Evolutionary conservation across 345 rosid genomes (phyloP).

Genomic region (Gossypioides kirkii): DNA sequence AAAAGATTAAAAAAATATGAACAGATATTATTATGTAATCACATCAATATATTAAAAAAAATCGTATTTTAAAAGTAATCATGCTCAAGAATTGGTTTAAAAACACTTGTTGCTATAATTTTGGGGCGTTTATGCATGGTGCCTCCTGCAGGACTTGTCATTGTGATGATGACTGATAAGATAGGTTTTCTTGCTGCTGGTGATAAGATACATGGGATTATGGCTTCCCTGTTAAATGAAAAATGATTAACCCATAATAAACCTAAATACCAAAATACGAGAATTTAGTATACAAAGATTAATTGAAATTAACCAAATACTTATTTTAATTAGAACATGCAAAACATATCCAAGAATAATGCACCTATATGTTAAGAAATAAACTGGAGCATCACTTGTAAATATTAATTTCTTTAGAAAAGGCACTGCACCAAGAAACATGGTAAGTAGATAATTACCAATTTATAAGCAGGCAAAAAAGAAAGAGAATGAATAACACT

Average conservation of each 20-base stretch:
- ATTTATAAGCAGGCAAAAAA: neutral
- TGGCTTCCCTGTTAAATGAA: slow-evolving; percentile 67
- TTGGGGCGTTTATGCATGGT: too few relatives aligned
- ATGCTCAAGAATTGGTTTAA: too few relatives aligned
- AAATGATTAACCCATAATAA: slow-evolving; percentile 10
- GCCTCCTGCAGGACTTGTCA: too few relatives aligned
- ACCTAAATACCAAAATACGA: neutral
- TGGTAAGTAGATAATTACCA: slow-evolving; percentile 25
- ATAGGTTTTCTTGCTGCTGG: too few relatives aligned
- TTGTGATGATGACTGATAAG: too few relatives aligned
- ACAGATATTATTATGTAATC: too few relatives aligned
- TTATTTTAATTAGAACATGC: neutral
- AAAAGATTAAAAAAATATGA: too few relatives aligned
- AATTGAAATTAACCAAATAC: neutral
- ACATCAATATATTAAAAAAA: too few relatives aligned
- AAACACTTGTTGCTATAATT: too few relatives aligned
- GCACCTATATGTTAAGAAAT: slow-evolving; percentile 96
- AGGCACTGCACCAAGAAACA: slow-evolving; percentile 74
- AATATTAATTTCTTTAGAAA: slow-evolving; percentile 72
- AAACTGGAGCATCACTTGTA: slow-evolving; percentile 81
- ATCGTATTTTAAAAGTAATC: too few relatives aligned
- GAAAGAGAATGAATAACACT: neutral
- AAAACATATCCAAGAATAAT: slow-evolving; percentile 83
- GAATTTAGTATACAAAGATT: too few relatives aligned
- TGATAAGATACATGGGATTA: slow-evolving; percentile 97